Percentiles rank a stretch among this genome's conserved stretches.
phyloP scores from a whole-genome alignment of 768 basidiomycete species.

The Kwoniella pini region DNA sequence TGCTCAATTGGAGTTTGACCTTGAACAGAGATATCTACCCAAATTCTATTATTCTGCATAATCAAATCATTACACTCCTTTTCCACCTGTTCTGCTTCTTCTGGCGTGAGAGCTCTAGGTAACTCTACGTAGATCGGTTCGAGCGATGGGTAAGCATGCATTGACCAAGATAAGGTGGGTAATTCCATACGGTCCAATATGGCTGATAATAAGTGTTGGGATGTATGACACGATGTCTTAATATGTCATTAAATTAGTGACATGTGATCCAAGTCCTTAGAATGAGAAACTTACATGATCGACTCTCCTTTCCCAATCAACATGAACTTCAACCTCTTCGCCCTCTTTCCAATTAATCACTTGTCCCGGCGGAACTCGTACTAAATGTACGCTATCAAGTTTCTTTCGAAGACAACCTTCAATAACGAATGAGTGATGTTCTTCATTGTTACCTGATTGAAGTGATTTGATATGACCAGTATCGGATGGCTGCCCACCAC shows the following conservation, averaged over 20 bases:
- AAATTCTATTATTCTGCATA: constrained; percentile 35
- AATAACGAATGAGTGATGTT: constrained; percentile 23
- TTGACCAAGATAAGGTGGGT: constrained; percentile 50
- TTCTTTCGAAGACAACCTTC: constrained; percentile 42
- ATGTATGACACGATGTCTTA: constrained; percentile 52
- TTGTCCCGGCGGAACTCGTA: constrained; percentile 33
- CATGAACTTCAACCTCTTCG: constrained; percentile 38
- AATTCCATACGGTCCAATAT: constrained; percentile 43
- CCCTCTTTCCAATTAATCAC: constrained; percentile 16
- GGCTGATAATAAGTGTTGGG: constrained; percentile 53
- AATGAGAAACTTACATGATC: constrained; percentile 43
- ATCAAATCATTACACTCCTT: constrained; percentile 44
- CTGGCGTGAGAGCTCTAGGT: constrained; percentile 37
- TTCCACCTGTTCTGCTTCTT: constrained; percentile 47
- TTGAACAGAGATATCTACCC: constrained; percentile 50
- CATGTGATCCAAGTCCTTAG: background rate
- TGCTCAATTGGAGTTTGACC: constrained; percentile 14
- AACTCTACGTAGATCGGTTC: constrained; percentile 53
- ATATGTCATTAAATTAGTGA: background rate
- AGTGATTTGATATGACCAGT: constrained; percentile 35
- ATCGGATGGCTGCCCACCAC: constrained; percentile 53
- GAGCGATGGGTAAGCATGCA: constrained; percentile 47
- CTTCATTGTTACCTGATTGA: constrained; percentile 25
- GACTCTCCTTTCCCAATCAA: constrained; percentile 51
- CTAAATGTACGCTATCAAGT: constrained; percentile 47